These are phyloP conservation scores for Mycena alexandri DNA, from an alignment of 768 basidiomycete species.

Conservation along the genomic window DNA sequence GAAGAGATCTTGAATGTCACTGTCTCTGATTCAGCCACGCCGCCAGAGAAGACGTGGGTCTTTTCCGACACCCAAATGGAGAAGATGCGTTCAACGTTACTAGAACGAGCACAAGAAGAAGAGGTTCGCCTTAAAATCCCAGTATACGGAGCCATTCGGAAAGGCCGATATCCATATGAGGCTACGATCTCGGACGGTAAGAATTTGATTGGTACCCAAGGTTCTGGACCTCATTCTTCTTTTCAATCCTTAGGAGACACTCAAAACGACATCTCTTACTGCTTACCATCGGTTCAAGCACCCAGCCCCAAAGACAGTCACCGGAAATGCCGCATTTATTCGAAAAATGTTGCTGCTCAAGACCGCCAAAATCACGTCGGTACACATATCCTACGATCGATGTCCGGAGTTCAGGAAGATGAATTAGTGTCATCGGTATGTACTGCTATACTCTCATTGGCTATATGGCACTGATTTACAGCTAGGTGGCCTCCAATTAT, in stretches of 20 bases:
- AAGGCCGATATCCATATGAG: not conserved
- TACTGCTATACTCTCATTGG: not conserved
- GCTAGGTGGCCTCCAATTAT: slow-evolving; percentile 6
- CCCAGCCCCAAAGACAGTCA: slow-evolving; percentile 12
- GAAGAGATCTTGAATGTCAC: not conserved
- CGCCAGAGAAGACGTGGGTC: slow-evolving; percentile 4
- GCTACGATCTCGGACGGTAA: not conserved
- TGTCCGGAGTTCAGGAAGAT: slow-evolving; percentile 26
- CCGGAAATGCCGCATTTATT: slow-evolving; percentile 33
- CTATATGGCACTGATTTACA: slow-evolving; percentile 30
- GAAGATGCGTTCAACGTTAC: not conserved
- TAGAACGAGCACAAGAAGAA: not conserved
- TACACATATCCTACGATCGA: slow-evolving; percentile 32
- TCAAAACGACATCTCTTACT: not conserved
- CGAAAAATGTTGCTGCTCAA: slow-evolving; percentile 2
- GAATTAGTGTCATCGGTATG: slow-evolving; percentile 1
- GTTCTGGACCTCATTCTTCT: too few relatives aligned
- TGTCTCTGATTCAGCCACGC: too few relatives aligned
- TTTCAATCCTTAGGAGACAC: not conserved
- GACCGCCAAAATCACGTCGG: slow-evolving; percentile 42
- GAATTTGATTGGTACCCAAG: too few relatives aligned
- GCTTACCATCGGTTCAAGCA: not conserved
- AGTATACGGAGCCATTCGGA: not conserved
- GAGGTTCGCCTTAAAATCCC: slow-evolving; percentile 1
- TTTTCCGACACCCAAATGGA: not conserved